phyloP scores from a whole-genome alignment of 352 stramenopile species.

The Pythium monospermum region DNA sequence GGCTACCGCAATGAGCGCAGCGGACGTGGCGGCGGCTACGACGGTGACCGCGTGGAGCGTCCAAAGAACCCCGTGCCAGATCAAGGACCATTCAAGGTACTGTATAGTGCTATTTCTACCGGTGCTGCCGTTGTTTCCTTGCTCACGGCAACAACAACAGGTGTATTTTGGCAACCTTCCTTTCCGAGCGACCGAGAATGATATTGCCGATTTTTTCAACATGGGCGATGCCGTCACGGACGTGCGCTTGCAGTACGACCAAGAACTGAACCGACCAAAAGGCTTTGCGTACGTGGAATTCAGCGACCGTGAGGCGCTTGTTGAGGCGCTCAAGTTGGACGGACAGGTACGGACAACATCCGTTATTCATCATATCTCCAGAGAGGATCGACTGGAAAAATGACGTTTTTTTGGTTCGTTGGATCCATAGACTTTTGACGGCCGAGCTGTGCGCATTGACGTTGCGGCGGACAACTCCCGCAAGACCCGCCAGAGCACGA shows the following conservation, averaged over 20 bases:
- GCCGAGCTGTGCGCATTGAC: slow-evolving; percentile 64
- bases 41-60: slow-evolving; percentile 34
- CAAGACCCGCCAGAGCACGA: slow-evolving; percentile 40
- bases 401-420: no score
- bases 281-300: slow-evolving; percentile 88
- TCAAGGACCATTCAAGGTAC: slow-evolving; percentile 68
- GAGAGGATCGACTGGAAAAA: no score
- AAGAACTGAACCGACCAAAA: slow-evolving; percentile 58
- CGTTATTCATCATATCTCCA: no score
- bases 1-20: slow-evolving; percentile 11
- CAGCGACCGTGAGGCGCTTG: slow-evolving; percentile 51
- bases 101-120: no score
- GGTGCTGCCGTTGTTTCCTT: no score
- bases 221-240: slow-evolving; percentile 46
- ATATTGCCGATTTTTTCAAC: slow-evolving; percentile 67
- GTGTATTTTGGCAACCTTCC: slow-evolving; percentile 79
- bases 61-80: slow-evolving; percentile 78
- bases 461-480: slow-evolving; percentile 56
- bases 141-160: no score
- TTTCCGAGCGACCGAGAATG: slow-evolving; percentile 60
- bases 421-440: slow-evolving; percentile 27
- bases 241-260: slow-evolving; percentile 69
- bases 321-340: slow-evolving; percentile 62
- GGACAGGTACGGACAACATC: slow-evolving; percentile 25
- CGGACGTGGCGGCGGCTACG: slow-evolving; percentile 17